Conservation (phyloP, 2,329 filamentous ascomycete genomes). For the Dendryphion nanum region DNA sequence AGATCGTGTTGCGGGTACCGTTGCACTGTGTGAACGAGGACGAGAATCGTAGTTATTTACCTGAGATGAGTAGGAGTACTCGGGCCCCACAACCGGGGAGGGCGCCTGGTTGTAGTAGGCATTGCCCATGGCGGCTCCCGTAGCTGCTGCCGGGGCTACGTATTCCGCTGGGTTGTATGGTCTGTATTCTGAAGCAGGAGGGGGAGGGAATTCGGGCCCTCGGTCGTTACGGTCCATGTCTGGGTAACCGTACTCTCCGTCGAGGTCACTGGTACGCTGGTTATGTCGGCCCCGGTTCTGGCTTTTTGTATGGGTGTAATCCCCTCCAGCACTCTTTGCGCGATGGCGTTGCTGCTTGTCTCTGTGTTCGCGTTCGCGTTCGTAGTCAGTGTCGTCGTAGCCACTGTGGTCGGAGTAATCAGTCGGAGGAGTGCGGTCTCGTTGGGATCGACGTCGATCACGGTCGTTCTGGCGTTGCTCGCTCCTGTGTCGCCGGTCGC, state of each 20-base stretch:
- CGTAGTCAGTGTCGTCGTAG: conserved; percentile 32
- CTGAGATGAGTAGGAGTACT: conserved; percentile 32
- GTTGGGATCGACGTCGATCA: conserved; percentile 19
- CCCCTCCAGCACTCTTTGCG: conserved; percentile 24
- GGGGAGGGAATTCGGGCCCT: conserved; percentile 31
- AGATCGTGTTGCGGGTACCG: conserved; percentile 22
- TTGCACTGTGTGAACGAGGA: conserved; percentile 30
- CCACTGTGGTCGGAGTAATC: conserved; percentile 29
- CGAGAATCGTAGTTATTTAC: conserved; percentile 33
- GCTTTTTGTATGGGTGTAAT: conserved; percentile 19
- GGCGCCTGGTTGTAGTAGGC: conserved; percentile 17
- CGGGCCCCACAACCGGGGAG: conserved; percentile 21
- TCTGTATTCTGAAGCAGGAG: conserved; percentile 31
- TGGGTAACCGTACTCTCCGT: conserved; percentile 17
- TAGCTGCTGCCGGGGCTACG: conserved; percentile 15
- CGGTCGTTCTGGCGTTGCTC: conserved; percentile 17
- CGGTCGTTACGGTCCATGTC: conserved; percentile 27
- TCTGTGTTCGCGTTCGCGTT: conserved; percentile 22
- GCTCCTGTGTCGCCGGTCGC: conserved; percentile 18
- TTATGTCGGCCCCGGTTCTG: conserved; percentile 27
- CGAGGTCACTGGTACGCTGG: conserved; percentile 20
- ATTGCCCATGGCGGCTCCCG: conserved; percentile 4
- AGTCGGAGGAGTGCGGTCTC: conserved; percentile 24
- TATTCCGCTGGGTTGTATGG: conserved; percentile 39
- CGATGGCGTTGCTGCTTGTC: conserved; percentile 22